Conservation (phyloP, 1,284 basidiomycete genomes). For the Bondarzewia mesenterica region DNA sequence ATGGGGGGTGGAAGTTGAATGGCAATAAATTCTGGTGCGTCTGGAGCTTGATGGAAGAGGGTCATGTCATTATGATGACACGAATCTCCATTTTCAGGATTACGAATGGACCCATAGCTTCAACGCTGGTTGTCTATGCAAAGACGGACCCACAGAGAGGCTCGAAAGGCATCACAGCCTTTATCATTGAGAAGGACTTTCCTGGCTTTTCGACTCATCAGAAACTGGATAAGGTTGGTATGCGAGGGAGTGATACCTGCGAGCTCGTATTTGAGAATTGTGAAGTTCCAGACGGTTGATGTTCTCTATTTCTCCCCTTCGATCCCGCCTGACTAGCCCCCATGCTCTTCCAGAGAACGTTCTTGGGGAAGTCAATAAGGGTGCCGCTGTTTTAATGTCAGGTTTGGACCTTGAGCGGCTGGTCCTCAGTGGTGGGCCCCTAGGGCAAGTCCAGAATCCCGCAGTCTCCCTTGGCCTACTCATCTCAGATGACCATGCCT, state of each 20-base stretch:
- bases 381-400: conserved; percentile 87
- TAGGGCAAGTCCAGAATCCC: conserved; percentile 35
- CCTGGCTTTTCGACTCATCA: conserved; percentile 85
- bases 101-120: conserved; percentile 88
- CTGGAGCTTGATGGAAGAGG: neutral
- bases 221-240: conserved; percentile 93
- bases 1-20: conserved; percentile 73
- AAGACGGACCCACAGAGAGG: conserved; percentile 76
- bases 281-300: conserved; percentile 7
- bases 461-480: conserved; percentile 2
- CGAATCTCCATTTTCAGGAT: conserved; percentile 51
- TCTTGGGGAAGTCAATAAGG: conserved; percentile 72
- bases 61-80: neutral
- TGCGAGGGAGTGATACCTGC: conserved; percentile 93
- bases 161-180: conserved; percentile 89
- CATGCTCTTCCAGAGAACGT: conserved; percentile 57
- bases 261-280: conserved; percentile 92
- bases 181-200: conserved; percentile 80
- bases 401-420: conserved; percentile 90
- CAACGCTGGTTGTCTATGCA: conserved; percentile 89
- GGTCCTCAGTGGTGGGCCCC: conserved; percentile 82
- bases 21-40: conserved; percentile 91
- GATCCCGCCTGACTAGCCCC: too few species aligned
- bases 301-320: neutral
- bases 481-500: conserved; percentile 4